Base-by-base conservation (phyloP, 345 rosid genomes). In the Firmiana major region DNA sequence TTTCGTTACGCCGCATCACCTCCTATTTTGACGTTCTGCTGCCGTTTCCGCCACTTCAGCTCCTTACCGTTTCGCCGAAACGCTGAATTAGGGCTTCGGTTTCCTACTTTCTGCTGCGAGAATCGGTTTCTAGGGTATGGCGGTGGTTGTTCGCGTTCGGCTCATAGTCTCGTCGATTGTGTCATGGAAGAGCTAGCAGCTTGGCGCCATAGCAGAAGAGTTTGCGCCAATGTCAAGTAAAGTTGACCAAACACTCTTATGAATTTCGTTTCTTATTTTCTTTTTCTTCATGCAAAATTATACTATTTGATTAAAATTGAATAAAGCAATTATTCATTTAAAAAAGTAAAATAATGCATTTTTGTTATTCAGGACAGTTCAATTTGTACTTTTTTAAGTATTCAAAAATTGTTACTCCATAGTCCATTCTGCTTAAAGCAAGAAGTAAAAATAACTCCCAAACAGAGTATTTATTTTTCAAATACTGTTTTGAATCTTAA, bases 181-280 rank as follows among this genome's bases (percentile, higher is more conserved):
- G 90, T 89, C 84, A 31, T 31, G 34, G 34, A 31, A 31, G 34
- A 87, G 86, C 87, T 90, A 73, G 80, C 80, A 59, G 81, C 89
- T 64, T 69, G 75, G 66, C 86, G 75, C 76, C 78, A 73, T 69
- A 87, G 92, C 36, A 86, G 85, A 76, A 71, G 82, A 66, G 90
- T 85, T 79, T 85, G 91, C 81, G 88, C 94, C 77, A 87, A 88
- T 63, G 85, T 90, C 65, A 93, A 89, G 97, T 94, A 83, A 42
- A 85, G 68, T 75, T 15, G 19, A 21, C 60, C 17, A 0, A 75
- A 38, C 72, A 17, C 67, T 60, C 67, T 60, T 13, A 38, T 26
- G 58, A 31, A 26, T 60, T 40, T 19, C 9, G 4, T 75, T 63
- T 48, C 67, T 59, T 15, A 22, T 24, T 38, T 43, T 34, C 15